phyloP scores from a whole-genome alignment of 1,284 basidiomycete species.

The Chalciporus sp. region DNA sequence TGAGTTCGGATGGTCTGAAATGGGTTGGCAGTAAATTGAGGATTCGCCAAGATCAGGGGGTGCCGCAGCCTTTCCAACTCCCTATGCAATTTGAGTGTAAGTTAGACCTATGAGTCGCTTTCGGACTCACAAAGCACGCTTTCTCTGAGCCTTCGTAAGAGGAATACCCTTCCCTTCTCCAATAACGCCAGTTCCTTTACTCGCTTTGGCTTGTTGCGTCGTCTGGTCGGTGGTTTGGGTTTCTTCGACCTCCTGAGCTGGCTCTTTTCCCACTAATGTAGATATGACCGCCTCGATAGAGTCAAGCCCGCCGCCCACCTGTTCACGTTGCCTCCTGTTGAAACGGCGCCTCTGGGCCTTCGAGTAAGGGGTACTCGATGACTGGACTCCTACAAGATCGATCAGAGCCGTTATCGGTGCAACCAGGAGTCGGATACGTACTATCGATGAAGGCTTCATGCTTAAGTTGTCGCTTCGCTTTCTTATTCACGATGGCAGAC shows the following conservation, averaged over 20 bases:
- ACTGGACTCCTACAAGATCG: conserved; percentile 52
- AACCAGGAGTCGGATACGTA: conserved; percentile 32
- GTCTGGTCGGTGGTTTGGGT: conserved; percentile 16
- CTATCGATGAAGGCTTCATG: conserved; percentile 70
- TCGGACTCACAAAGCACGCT: conserved; percentile 65
- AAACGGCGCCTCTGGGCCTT: conserved; percentile 73
- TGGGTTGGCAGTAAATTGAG: conserved; percentile 68
- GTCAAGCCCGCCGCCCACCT: conserved; percentile 62
- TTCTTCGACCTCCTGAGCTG: conserved; percentile 21
- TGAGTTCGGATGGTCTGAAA: conserved; percentile 81
- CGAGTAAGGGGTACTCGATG: conserved; percentile 62
- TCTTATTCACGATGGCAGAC: conserved; percentile 48
- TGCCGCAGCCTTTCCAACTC: conserved; percentile 69
- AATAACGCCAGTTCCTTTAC: conserved; percentile 54
- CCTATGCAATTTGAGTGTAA: conserved; percentile 41
- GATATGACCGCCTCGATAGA: conserved; percentile 62
- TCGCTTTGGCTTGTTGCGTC: conserved; percentile 14
- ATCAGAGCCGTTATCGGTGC: background rate
- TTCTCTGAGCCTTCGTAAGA: conserved; percentile 67
- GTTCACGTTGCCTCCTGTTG: conserved; percentile 71
- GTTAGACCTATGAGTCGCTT: conserved; percentile 4
- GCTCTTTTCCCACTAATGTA: conserved; percentile 45
- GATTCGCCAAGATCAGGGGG: conserved; percentile 69
- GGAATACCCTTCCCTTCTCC: conserved; percentile 67
- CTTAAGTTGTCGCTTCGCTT: conserved; percentile 67